Evolutionary conservation across 305 asterid species (phyloP).

Genomic region (Fraxinus floribunda): DNA sequence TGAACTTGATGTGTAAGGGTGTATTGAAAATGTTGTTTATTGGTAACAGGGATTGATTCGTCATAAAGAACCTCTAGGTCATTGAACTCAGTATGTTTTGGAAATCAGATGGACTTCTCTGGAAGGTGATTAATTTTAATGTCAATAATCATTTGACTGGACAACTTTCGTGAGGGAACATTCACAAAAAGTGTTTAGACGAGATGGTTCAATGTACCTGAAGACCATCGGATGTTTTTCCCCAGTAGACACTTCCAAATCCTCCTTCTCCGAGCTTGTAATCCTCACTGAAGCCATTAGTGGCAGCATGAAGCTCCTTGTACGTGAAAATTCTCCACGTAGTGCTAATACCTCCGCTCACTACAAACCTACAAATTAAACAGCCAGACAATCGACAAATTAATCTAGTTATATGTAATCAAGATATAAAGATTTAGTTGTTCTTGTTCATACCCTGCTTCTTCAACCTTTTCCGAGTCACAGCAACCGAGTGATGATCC

Average conservation of each 20-base stretch:
- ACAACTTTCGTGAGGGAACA: neutral
- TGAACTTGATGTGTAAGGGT: neutral
- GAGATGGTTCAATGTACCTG: constrained; percentile 40
- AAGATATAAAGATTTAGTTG: neutral
- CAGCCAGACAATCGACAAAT: neutral
- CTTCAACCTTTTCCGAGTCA: constrained; percentile 58
- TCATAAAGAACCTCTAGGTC: neutral
- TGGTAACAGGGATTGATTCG: neutral
- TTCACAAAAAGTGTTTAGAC: neutral
- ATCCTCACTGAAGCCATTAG: constrained; percentile 74
- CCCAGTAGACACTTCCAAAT: constrained; percentile 87
- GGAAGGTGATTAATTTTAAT: neutral
- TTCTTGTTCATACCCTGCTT: constrained; percentile 48
- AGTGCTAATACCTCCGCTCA: constrained; percentile 36
- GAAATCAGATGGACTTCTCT: neutral
- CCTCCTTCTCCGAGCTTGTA: constrained; percentile 85
- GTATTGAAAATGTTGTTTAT: neutral
- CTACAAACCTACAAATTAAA: constrained; percentile 29
- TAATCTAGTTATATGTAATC: neutral
- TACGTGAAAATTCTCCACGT: constrained; percentile 73
- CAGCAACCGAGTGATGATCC: constrained; percentile 66
- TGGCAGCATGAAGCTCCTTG: constrained; percentile 72
- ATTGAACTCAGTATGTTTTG: neutral
- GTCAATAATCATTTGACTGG: neutral
- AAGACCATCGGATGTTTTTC: constrained; percentile 75